A percentile compares a stretch with the other conserved stretches of the same genome.
Conservation (phyloP, 768 basidiomycete genomes). For the Phlebiopsis gigantea region DNA sequence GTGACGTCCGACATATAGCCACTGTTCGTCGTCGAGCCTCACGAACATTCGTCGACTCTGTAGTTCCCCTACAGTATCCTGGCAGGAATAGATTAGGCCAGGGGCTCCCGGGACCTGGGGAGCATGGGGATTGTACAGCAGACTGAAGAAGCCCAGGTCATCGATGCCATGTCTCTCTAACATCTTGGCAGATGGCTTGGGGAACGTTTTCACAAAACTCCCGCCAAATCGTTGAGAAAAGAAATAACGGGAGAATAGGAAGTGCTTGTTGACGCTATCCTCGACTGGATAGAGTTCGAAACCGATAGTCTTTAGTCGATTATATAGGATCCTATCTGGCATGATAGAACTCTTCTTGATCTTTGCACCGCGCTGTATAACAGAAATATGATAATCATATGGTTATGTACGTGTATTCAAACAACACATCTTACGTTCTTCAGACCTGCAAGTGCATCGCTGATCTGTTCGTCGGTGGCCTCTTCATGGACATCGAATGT, state of each 20-base stretch:
- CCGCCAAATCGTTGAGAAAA: slow-evolving; percentile 14
- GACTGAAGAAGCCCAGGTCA: slow-evolving; percentile 9
- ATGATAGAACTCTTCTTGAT: slow-evolving; percentile 12
- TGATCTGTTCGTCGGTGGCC: neutral
- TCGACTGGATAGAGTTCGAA: slow-evolving; percentile 7
- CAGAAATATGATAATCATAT: neutral
- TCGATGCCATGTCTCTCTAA: slow-evolving; percentile 5
- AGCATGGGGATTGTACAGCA: slow-evolving; percentile 14
- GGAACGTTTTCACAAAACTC: slow-evolving; percentile 8
- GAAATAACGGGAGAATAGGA: slow-evolving; percentile 5
- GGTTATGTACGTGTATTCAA: too few species aligned
- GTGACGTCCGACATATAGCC: slow-evolving; percentile 14
- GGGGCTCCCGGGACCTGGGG: slow-evolving; percentile 12
- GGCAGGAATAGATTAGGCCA: neutral
- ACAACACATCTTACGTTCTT: neutral
- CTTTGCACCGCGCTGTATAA: slow-evolving; percentile 8
- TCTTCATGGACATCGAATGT: neutral
- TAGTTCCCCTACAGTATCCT: neutral
- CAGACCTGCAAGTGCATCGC: neutral
- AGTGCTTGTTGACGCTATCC: slow-evolving; percentile 5
- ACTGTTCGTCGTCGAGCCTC: slow-evolving; percentile 1
- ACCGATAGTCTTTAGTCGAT: slow-evolving; percentile 5
- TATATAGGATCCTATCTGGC: slow-evolving; percentile 2
- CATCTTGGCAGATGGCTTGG: neutral
- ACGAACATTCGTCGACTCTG: slow-evolving; percentile 8